These are phyloP conservation scores for Centella asiatica DNA, from an alignment of 129 eudicot species.

Conservation along the genomic window DNA sequence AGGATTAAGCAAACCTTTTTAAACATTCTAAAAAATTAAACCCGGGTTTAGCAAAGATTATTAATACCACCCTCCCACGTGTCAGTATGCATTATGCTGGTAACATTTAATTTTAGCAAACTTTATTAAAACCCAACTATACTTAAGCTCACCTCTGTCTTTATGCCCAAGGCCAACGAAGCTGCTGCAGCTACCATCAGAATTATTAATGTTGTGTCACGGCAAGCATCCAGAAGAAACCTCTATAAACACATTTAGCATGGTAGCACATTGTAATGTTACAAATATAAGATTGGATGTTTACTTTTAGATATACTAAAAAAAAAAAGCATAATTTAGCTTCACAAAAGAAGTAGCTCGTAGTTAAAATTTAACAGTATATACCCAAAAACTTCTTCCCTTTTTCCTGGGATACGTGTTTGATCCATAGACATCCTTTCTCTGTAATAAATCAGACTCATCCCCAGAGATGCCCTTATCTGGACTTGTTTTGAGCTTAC, in stretches of 20 bases:
- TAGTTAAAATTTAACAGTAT: background rate
- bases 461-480: conserved; percentile 79
- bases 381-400: conserved; percentile 86
- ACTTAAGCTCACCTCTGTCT: conserved; percentile 63
- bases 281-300: background rate
- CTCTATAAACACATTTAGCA: conserved; percentile 29
- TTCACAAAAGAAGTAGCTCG: background rate
- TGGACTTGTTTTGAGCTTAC: conserved; percentile 45
- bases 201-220: conserved; percentile 77
- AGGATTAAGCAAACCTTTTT: too few species aligned
- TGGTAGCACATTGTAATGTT: background rate
- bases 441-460: conserved; percentile 41
- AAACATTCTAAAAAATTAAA: too few species aligned
- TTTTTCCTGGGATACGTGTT: conserved; percentile 90
- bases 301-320: background rate
- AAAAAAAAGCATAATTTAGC: background rate
- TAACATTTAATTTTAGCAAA: too few species aligned
- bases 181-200: conserved; percentile 99
- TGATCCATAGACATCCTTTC: conserved; percentile 71
- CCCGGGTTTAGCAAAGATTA: too few species aligned
- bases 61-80: too few species aligned
- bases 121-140: background rate
- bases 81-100: too few species aligned
- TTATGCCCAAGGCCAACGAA: conserved; percentile 85
- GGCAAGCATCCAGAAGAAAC: conserved; percentile 84